These are phyloP conservation scores for Alternaria dauci DNA, from an alignment of 2,329 filamentous ascomycete species.

Conservation along the genomic window DNA sequence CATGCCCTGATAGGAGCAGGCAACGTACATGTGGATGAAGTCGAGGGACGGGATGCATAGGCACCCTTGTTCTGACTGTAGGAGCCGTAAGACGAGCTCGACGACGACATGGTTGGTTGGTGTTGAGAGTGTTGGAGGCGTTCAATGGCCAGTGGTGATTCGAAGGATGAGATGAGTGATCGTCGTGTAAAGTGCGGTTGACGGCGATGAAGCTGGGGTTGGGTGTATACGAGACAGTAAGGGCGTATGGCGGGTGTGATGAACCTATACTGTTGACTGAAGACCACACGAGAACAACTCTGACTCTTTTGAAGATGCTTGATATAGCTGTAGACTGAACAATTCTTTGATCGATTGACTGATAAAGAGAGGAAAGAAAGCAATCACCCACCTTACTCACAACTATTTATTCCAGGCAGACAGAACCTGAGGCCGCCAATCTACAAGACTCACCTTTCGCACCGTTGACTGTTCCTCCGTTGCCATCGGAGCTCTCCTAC, in stretches of 20 bases:
- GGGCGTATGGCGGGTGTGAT: constrained; percentile 5
- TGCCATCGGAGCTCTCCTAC: constrained; percentile 38
- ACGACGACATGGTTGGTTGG: constrained; percentile 38
- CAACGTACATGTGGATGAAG: constrained; percentile 35
- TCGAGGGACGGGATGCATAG: constrained; percentile 37
- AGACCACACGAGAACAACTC: constrained; percentile 20
- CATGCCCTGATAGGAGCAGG: constrained; percentile 5
- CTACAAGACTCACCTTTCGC: constrained; percentile 11
- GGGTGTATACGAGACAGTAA: constrained; percentile 18
- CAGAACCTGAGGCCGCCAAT: constrained; percentile 42
- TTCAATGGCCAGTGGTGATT: constrained; percentile 20
- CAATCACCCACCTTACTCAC: constrained; percentile 11
- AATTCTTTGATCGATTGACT: constrained; percentile 9
- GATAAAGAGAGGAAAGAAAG: constrained; percentile 23
- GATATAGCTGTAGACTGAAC: constrained; percentile 25
- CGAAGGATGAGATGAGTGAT: constrained; percentile 11
- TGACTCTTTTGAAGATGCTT: constrained; percentile 14
- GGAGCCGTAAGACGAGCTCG: constrained; percentile 36
- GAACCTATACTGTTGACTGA: constrained; percentile 24
- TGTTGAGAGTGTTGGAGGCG: constrained; percentile 25
- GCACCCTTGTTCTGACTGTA: constrained; percentile 34
- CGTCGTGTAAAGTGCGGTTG: neutral
- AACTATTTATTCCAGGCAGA: constrained; percentile 47
- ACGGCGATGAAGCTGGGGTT: constrained; percentile 22
- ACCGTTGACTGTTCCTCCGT: constrained; percentile 28